Base-by-base conservation (phyloP, 371 early-diverging fungal species). In the Mucor racemosus region DNA sequence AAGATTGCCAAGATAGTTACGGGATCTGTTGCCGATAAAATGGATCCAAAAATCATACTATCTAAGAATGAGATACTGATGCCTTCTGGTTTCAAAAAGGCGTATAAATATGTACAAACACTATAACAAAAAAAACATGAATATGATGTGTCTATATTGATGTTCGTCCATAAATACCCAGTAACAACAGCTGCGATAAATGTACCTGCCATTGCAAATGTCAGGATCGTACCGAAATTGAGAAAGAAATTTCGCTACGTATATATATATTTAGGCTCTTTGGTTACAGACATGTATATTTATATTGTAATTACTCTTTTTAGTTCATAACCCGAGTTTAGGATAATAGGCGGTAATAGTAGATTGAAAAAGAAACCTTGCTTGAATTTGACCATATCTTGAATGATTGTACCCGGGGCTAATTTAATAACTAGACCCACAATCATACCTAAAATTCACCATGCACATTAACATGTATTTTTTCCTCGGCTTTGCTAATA, bases 11-110 rank as follows among this genome's bases (percentile, higher is more conserved):
- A 81, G 14, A 98, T 91, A 0, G 98, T 95, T 33, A 98, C 98
- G 3, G 98, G 96, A 76, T 98, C 98, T 6, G 98, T 98, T 5
- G 98, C 95, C 5, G 96, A 95, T 64, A 98, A 79, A 62, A 98
- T 93, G 2, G 96, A 85, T 13, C 97, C 97, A 72, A 95, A 93
- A 35, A 94, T 92, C 84, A 96, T 88, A 67, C 93, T 94, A 73
- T 98, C 98, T 62, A 96, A 77, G 39, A 94, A 89, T 17, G 91
- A 84, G 35, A 95, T 79, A 42, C 75, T 65, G 17, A 84, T 74
- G 41, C 85, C 81, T 60, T 91, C 91, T 14, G 93, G 81, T 42
- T 92, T 92, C 7, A 91, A 85, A 34, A 87, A 71, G 11, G 91
- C 87, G 56, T 91, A 86, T 5, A 92, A 64, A 73, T 88, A 93